Percentiles rank a stretch among this genome's conserved stretches.
Conservation (phyloP, 257 asterid species). For the Petunia secreta region DNA sequence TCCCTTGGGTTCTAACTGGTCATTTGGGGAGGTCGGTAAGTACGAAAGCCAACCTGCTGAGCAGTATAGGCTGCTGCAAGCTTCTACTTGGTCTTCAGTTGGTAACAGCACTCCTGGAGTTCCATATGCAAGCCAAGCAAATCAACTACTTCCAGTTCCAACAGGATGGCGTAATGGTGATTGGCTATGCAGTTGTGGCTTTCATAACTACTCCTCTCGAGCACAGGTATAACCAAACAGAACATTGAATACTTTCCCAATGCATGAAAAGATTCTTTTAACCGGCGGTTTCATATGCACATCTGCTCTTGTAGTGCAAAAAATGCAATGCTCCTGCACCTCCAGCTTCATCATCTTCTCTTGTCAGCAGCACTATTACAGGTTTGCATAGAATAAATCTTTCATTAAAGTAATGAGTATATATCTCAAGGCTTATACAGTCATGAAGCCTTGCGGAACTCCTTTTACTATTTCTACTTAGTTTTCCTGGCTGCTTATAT, state of each 20-base stretch:
- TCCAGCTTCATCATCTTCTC: constrained; percentile 56
- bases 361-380: constrained; percentile 54
- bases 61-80: constrained; percentile 57
- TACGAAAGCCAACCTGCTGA: constrained; percentile 50
- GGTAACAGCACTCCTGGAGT: constrained; percentile 51
- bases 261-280: neutral
- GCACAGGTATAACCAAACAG: constrained; percentile 49
- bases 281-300: constrained; percentile 17
- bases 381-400: constrained; percentile 42
- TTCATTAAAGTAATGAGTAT: constrained; percentile 17
- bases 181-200: constrained; percentile 90
- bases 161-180: constrained; percentile 91
- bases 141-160: constrained; percentile 54
- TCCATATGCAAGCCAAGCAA: constrained; percentile 47
- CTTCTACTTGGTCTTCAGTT: constrained; percentile 52
- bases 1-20: constrained; percentile 66
- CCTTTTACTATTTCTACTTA: too few relatives aligned
- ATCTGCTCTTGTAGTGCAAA: constrained; percentile 74
- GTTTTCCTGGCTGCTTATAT: too few relatives aligned
- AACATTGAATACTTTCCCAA: constrained; percentile 24
- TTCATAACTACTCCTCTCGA: constrained; percentile 89
- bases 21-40: constrained; percentile 54
- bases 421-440: neutral
- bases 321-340: constrained; percentile 72
- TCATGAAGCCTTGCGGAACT: too few relatives aligned